Evolutionary conservation across 192 early-diverging fungal species (phyloP).

Genomic region (Entrophospora sp.): DNA sequence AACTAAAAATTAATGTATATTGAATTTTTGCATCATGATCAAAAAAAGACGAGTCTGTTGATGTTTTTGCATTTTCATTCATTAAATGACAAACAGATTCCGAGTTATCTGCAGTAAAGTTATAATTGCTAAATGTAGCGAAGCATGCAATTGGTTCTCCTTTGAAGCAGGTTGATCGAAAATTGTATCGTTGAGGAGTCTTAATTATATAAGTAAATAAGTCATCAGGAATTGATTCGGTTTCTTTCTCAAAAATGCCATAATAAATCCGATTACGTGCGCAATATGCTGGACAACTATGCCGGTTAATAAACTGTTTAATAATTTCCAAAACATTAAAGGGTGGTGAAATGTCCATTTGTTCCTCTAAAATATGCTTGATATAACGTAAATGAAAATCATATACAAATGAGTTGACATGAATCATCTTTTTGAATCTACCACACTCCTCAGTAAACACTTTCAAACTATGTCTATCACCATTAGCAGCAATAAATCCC

Average conservation of each 20-base stretch:
- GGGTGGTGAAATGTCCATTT: conserved; percentile 24
- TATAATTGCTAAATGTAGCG: conserved; percentile 9
- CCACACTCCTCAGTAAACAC: conserved; percentile 50
- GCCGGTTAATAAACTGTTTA: conserved; percentile 33
- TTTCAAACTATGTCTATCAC: conserved; percentile 37
- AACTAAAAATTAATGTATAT: background rate
- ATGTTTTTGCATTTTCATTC: background rate
- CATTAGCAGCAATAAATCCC: conserved; percentile 30
- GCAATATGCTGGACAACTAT: conserved; percentile 37
- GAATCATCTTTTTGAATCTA: conserved; percentile 46
- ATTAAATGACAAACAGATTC: background rate
- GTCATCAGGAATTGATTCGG: conserved; percentile 19
- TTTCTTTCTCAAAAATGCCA: conserved; percentile 34
- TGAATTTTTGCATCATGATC: background rate
- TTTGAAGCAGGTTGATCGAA: conserved; percentile 30
- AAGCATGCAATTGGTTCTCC: conserved; percentile 38
- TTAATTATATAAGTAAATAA: conserved; percentile 35
- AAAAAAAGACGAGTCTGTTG: background rate
- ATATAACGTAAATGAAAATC: conserved; percentile 51
- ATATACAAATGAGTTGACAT: conserved; percentile 54
- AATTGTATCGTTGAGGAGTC: conserved; percentile 34
- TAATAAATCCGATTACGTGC: conserved; percentile 44
- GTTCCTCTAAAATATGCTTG: conserved; percentile 34
- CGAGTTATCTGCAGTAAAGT: background rate
- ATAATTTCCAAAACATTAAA: conserved; percentile 43